phyloP scores from a whole-genome alignment of 371 early-diverging fungal genomes.

The Aphelidium insulamus region DNA sequence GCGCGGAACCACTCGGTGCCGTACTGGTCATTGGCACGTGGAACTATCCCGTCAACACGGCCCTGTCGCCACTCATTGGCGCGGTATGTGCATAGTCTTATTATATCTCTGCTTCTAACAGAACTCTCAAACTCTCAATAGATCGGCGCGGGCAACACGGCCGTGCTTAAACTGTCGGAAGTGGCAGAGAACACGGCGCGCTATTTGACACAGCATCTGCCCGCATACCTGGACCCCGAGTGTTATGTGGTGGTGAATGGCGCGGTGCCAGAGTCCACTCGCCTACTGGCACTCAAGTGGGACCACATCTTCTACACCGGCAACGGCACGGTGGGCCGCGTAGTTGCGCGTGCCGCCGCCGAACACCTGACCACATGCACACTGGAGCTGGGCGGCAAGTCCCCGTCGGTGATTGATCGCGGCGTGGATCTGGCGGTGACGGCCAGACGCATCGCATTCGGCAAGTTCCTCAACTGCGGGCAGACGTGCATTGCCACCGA shows the following conservation, averaged over 20 bases:
- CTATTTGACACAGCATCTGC: constrained; percentile 31
- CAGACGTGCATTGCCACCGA: constrained; percentile 81
- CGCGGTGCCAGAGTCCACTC: constrained; percentile 47
- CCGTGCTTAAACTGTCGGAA: constrained; percentile 60
- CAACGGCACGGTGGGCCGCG: constrained; percentile 43
- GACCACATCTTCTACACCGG: constrained; percentile 84
- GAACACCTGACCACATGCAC: constrained; percentile 45
- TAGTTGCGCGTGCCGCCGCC: constrained; percentile 51
- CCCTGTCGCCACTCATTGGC: constrained; percentile 47
- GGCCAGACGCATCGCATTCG: constrained; percentile 57
- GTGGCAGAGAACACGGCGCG: constrained; percentile 41
- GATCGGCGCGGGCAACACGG: constrained; percentile 79
- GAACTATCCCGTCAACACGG: constrained; percentile 65
- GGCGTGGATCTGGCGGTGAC: constrained; percentile 33
- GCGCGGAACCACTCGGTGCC: constrained; percentile 54
- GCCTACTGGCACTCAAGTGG: constrained; percentile 37
- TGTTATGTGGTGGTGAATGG: constrained; percentile 53
- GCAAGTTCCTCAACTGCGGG: constrained; percentile 58
- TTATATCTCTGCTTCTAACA: no score
- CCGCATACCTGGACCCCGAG: constrained; percentile 43
- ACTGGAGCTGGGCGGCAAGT: constrained; percentile 74
- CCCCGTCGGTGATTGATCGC: constrained; percentile 45
- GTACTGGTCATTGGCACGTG: constrained; percentile 52
- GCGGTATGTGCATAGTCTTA: no score
- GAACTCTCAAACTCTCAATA: no score